Evolutionary conservation across 2,329 filamentous ascomycete genomes (phyloP), one percentile per base, ranked within the genome.

Genomic region (Cladophialophora psammophila): DNA sequence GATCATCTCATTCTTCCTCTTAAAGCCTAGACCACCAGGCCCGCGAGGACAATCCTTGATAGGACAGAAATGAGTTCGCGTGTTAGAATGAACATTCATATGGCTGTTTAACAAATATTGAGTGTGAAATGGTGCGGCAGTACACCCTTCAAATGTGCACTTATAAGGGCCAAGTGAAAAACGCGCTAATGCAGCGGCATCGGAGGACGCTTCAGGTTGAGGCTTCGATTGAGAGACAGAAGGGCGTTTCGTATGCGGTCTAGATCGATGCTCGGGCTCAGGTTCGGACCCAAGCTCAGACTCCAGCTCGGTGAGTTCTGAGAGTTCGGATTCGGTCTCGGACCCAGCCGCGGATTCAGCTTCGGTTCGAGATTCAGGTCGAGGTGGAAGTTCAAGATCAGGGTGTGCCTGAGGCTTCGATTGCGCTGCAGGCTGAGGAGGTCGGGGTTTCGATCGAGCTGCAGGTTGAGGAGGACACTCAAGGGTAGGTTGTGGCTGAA

Each of bases 1-100:
- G 26, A 89, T 89, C 88, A 90, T 90, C 75, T 90, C 88, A 70
- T 90, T 90, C 75, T 90, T 90, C 36, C 88, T 83, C 75, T 90
- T 90, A 80, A 90, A 90, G 1, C 88, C 88, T 73, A 87, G 87
- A 20, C 87, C 87, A n/a, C 86, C 86, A 69, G 85, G 80, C n/a
- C 81, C 83, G 45, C 87, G 83, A 12, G 85, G 79, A 72, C 88
- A 90, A 4, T 81, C 83, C 31, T 80, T 77, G 8, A 88, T 83
- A 0, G 87, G 84, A 74, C 88, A 90, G 73, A 87, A 90, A 72
- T 89, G 87, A 48, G 87, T 86, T n/a, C 88, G 82, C 58, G 80
- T 84, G 74, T 86, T 83, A 2, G 86, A 88, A 75, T 90, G 88
- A 4, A 90, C 88, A 71, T 89, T 90, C 54, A 80, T 78, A 72